These are phyloP conservation scores for Leucoagaricus sp. DNA, from an alignment of 1,284 basidiomycete species.

Conservation along the genomic window DNA sequence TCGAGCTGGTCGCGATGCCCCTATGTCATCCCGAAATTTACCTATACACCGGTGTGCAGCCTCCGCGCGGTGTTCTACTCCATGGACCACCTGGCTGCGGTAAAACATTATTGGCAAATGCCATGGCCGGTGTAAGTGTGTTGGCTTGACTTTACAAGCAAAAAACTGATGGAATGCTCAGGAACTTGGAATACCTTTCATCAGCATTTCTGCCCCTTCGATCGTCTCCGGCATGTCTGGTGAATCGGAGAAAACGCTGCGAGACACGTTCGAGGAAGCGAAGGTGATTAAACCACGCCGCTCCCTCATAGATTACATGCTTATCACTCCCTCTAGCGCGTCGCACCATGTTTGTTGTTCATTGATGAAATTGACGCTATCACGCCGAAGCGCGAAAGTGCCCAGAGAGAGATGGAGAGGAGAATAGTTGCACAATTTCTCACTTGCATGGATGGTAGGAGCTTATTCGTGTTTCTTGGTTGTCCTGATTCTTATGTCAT, in stretches of 20 bases:
- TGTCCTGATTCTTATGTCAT: background rate
- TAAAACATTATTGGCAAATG: slow-evolving; percentile 90
- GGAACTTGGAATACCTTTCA: slow-evolving; percentile 93
- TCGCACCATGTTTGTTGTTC: slow-evolving; percentile 89
- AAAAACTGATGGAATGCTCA: slow-evolving; percentile 31
- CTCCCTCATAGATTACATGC: background rate
- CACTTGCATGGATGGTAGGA: slow-evolving; percentile 94
- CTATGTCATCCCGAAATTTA: slow-evolving; percentile 96
- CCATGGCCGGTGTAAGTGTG: slow-evolving; percentile 83
- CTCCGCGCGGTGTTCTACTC: slow-evolving; percentile 91
- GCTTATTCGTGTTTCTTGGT: background rate
- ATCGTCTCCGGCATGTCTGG: slow-evolving; percentile 98
- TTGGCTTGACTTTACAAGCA: slow-evolving; percentile 11
- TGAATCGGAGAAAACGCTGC: slow-evolving; percentile 93
- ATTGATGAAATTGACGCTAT: slow-evolving; percentile 99
- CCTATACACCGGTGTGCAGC: slow-evolving; percentile 88
- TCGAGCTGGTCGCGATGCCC: slow-evolving; percentile 95
- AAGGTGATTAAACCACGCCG: slow-evolving; percentile 51
- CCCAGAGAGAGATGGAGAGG: slow-evolving; percentile 97
- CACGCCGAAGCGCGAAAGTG: slow-evolving; percentile 96
- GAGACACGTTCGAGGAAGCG: slow-evolving; percentile 96
- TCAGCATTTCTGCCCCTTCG: slow-evolving; percentile 90
- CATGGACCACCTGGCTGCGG: slow-evolving; percentile 98
- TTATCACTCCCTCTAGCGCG: slow-evolving; percentile 50
- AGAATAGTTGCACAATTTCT: slow-evolving; percentile 96